Percentiles rank a stretch among this genome's conserved stretches.
Evolutionary conservation across 164 flowering plant genomes (phyloP).

Genomic region (Aristolochia californica): DNA sequence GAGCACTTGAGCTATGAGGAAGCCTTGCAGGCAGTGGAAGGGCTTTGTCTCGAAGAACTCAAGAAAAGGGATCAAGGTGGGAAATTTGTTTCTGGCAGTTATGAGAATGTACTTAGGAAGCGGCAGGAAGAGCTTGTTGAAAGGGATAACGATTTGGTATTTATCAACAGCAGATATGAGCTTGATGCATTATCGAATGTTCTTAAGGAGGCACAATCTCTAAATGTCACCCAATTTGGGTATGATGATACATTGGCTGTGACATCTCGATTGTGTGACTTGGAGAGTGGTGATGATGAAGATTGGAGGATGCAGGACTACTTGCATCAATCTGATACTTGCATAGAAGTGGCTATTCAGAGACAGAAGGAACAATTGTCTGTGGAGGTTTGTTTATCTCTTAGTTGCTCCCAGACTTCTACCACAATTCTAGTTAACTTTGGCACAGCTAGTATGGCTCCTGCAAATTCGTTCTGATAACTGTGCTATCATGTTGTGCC

Average conservation of each 20-base stretch:
- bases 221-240: conserved; percentile 54
- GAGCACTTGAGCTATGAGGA: conserved; percentile 74
- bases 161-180: conserved; percentile 53
- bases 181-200: conserved; percentile 61
- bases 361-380: conserved; percentile 75
- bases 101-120: conserved; percentile 59
- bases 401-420: conserved; percentile 1
- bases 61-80: conserved; percentile 55
- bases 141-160: conserved; percentile 35
- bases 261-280: conserved; percentile 55
- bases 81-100: conserved; percentile 36
- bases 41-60: conserved; percentile 69
- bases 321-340: conserved; percentile 58
- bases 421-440: background rate
- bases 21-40: conserved; percentile 72
- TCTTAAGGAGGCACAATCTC: conserved; percentile 67
- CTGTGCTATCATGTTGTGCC: no score
- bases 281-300: conserved; percentile 70
- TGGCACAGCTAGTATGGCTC: no score
- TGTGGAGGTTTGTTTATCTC: conserved; percentile 42
- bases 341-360: conserved; percentile 67
- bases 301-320: conserved; percentile 73
- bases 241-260: conserved; percentile 50
- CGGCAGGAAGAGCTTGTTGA: conserved; percentile 63
- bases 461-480: no score